A percentile compares a stretch with the other conserved stretches of the same genome.
These are phyloP conservation scores for Eutrema heterophyllum DNA, from an alignment of 345 rosid species.

Conservation along the genomic window DNA sequence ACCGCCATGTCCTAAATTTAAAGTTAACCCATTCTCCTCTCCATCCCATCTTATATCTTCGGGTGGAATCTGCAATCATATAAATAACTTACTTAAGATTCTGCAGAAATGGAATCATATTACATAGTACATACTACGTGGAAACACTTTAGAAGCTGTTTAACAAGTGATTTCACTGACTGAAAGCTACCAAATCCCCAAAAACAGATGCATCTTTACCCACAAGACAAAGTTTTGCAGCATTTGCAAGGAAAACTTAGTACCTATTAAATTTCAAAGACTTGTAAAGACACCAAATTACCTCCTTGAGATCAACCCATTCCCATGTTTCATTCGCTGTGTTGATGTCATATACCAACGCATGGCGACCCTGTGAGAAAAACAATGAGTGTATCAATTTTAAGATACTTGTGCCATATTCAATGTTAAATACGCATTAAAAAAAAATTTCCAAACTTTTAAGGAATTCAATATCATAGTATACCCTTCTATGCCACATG, in stretches of 20 bases:
- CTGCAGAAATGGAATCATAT: background rate
- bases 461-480: background rate
- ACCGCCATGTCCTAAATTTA: slow-evolving; percentile 40
- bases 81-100: background rate
- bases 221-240: background rate
- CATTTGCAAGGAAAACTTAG: background rate
- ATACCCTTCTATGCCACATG: background rate
- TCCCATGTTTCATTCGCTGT: slow-evolving; percentile 78
- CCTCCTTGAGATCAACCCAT: slow-evolving; percentile 95
- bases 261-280: background rate
- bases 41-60: slow-evolving; percentile 85
- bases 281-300: slow-evolving; percentile 25
- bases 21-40: slow-evolving; percentile 51
- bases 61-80: slow-evolving; percentile 52
- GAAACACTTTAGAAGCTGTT: background rate
- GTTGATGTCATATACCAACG: slow-evolving; percentile 73
- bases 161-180: background rate
- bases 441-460: background rate
- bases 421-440: background rate
- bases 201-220: background rate
- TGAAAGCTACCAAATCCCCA: background rate
- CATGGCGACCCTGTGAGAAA: slow-evolving; percentile 65
- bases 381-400: background rate
- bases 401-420: background rate
- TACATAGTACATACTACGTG: background rate